Conservation (phyloP, 2,329 filamentous ascomycete species). For the Clonostachys byssicola region DNA sequence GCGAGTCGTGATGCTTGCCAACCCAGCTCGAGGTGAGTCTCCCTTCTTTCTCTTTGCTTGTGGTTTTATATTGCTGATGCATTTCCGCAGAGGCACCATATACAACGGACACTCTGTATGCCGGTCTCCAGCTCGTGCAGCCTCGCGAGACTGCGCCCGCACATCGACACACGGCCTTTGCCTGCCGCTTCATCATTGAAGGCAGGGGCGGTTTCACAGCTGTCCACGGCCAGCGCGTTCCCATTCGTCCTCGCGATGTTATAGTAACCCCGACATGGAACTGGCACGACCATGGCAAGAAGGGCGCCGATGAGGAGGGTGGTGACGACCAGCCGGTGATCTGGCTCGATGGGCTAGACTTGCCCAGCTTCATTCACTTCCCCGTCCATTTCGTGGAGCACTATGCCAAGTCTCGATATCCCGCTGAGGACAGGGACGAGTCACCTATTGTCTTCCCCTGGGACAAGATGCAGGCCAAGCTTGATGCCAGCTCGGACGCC, state of each 20-base stretch:
- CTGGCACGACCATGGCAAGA: constrained; percentile 41
- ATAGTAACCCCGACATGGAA: constrained; percentile 49
- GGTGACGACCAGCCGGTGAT: constrained; percentile 37
- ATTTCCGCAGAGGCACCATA: constrained; percentile 32
- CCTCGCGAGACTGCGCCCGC: constrained; percentile 51
- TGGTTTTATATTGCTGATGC: not conserved
- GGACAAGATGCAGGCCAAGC: too few species aligned
- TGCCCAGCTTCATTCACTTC: constrained; percentile 44
- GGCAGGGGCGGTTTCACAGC: constrained; percentile 50
- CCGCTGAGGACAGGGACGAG: constrained; percentile 26
- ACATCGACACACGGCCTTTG: constrained; percentile 52
- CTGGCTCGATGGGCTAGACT: constrained; percentile 53
- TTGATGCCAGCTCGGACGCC: too few species aligned
- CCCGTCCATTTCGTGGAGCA: constrained; percentile 51
- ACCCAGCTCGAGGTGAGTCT: constrained; percentile 34
- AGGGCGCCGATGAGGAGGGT: constrained; percentile 23
- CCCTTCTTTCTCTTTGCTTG: not conserved
- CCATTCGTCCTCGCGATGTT: constrained; percentile 47
- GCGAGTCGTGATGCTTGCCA: constrained; percentile 34
- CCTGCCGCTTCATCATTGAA: constrained; percentile 54
- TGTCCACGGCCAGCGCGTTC: constrained; percentile 47
- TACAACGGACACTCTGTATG: constrained; percentile 55
- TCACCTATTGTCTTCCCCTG: too few species aligned
- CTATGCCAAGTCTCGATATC: constrained; percentile 41
- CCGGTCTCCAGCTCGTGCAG: constrained; percentile 51